These are phyloP conservation scores for Roridomyces roridus DNA, from an alignment of 768 basidiomycete genomes.

Conservation along the genomic window DNA sequence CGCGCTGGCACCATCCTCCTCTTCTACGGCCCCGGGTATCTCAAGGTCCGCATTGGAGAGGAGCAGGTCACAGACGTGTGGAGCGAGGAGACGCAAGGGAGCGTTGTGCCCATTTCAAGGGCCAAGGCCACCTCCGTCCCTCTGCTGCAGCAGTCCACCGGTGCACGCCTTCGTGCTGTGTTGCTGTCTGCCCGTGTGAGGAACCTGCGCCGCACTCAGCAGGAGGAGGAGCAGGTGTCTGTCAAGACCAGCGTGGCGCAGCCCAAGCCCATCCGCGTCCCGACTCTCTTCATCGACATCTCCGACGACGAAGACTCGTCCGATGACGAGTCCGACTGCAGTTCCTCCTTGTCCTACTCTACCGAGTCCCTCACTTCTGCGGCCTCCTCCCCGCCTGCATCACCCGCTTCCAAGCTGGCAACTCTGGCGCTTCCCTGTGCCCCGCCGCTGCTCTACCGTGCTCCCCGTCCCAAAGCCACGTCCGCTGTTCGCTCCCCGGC, in stretches of 20 bases:
- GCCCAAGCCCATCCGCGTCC: slow-evolving; percentile 4
- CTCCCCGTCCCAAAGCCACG: background rate
- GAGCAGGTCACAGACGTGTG: slow-evolving; percentile 1
- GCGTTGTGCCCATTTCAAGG: slow-evolving; percentile 8
- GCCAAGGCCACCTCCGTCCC: background rate
- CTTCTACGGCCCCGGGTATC: slow-evolving; percentile 17
- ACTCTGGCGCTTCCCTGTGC: background rate
- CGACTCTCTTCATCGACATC: background rate
- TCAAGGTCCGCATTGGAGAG: slow-evolving; percentile 12
- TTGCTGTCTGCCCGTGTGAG: slow-evolving; percentile 20
- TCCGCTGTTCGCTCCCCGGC: background rate
- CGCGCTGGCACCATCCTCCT: slow-evolving; percentile 2
- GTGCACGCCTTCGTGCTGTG: slow-evolving; percentile 14
- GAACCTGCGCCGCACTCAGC: slow-evolving; percentile 11
- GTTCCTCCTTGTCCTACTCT: background rate
- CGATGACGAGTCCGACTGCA: background rate
- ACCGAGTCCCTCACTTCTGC: slow-evolving; percentile 14
- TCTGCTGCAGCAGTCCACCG: slow-evolving; percentile 17
- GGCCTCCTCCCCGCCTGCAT: slow-evolving; percentile 9
- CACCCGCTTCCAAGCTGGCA: slow-evolving; percentile 1
- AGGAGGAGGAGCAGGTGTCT: too few relatives aligned
- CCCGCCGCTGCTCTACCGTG: background rate
- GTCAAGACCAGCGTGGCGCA: background rate
- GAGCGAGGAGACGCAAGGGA: slow-evolving; percentile 7
- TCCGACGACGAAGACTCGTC: slow-evolving; percentile 1